Base-by-base conservation (phyloP, 805 yeast genomes). In the Zygosaccharomyces gambellarensis region DNA sequence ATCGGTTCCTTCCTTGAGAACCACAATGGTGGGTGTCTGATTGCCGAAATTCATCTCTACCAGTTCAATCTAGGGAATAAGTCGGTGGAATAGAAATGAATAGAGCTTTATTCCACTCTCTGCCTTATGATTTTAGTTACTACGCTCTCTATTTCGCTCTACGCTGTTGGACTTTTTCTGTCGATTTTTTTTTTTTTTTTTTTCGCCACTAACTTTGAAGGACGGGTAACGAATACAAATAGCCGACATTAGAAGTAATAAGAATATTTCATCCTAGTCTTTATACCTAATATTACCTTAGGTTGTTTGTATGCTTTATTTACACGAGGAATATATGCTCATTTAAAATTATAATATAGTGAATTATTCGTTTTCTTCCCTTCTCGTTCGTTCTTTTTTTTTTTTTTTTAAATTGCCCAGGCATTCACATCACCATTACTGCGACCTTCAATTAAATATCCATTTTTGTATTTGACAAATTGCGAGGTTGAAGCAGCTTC, bases 1-100 rank as follows among this genome's bases (percentile, higher is more conserved):
- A 65, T 94, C 99, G 4, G 99, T 94, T 46, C 99, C 99, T 71
- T 94, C 99, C 68, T 90, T 92, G 53, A 94, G 81, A 47, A 94
- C 98, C 54, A 94, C 98, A 60, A 92, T 87, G n/a, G 99, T 92
- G 41, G 99, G 99, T 34, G 97, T 86, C 69, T 90, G 97, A 48
- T 86, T 87, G 55, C 92, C 87, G 66, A 88, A 89, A 63, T 85
- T 85, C 97, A 90, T 90, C 29, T 32, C 34, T 41, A 41, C 44
- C 17, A 17, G 14, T 29, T n/a, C 19, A 17, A 3, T 7, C 12
- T 17, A 34, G 21, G 22, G 36, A 14, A 29, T 21, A 17, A 14
- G 14, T 41, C 21, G 28, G 19, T 5, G 32, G 14, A n/a, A 29
- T 21, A 28, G 31, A 23, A 28, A 32, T 21, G 44, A 31, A 31